Percentiles rank a stretch among this genome's conserved stretches.
These are phyloP conservation scores for Pezicula radicicola DNA, from an alignment of 2,329 filamentous ascomycete species.

Conservation along the genomic window DNA sequence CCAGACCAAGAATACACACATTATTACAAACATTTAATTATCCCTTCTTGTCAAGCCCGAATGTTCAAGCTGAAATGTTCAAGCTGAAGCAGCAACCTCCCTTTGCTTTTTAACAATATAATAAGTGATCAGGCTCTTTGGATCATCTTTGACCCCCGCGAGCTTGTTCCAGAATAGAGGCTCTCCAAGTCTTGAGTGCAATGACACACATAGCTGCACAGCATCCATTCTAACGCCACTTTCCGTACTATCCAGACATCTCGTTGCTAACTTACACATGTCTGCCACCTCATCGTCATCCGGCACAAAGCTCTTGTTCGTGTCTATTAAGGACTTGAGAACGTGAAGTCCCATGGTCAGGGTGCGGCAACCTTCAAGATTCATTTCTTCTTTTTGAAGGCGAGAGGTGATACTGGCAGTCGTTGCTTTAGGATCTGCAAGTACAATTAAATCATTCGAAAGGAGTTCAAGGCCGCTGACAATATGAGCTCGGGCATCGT, in stretches of 20 bases:
- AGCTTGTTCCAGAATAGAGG: slow-evolving; percentile 65
- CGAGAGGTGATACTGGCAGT: slow-evolving; percentile 49
- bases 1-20: too few species aligned
- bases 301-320: slow-evolving; percentile 41
- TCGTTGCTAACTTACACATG: slow-evolving; percentile 48
- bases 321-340: slow-evolving; percentile 53
- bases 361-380: slow-evolving; percentile 46
- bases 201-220: slow-evolving; percentile 73
- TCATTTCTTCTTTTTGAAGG: slow-evolving; percentile 40
- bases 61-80: slow-evolving; percentile 1
- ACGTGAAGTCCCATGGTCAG: slow-evolving; percentile 63
- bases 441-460: slow-evolving; percentile 66
- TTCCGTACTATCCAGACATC: slow-evolving; percentile 57
- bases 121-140: slow-evolving; percentile 75
- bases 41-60: not conserved
- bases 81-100: slow-evolving; percentile 35
- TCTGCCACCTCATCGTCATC: slow-evolving; percentile 46
- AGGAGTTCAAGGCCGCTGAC: slow-evolving; percentile 72
- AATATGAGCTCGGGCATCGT: slow-evolving; percentile 69
- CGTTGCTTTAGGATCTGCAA: slow-evolving; percentile 62
- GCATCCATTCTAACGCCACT: slow-evolving; percentile 69
- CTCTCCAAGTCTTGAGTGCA: slow-evolving; percentile 63
- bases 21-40: too few species aligned
- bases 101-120: slow-evolving; percentile 72
- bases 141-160: slow-evolving; percentile 63